A percentile compares a stretch with the other conserved stretches of the same genome.
These are phyloP conservation scores for Metschnikowia vanudenii DNA, from an alignment of 805 yeast genomes.

Conservation along the genomic window DNA sequence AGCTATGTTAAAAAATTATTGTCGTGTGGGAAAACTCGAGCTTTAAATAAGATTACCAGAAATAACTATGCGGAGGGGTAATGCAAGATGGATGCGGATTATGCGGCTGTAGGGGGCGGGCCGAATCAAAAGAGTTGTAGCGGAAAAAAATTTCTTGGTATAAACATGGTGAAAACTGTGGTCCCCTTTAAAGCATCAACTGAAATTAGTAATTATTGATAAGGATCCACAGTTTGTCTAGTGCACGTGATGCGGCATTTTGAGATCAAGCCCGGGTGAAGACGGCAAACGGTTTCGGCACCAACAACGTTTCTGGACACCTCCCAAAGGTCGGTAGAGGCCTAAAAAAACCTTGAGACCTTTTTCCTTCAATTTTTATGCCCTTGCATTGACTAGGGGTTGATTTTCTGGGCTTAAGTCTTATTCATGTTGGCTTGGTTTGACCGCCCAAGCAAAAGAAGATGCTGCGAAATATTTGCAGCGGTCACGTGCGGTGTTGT, in stretches of 20 bases:
- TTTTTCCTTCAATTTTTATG: too few relatives aligned
- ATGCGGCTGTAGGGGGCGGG: conserved; percentile 8
- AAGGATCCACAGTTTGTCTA: conserved; percentile 9
- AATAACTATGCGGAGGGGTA: conserved; percentile 5
- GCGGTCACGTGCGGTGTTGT: conserved; percentile 31
- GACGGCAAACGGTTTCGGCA: not conserved
- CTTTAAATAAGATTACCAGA: not conserved
- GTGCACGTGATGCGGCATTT: conserved; percentile 9
- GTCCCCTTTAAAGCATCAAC: not conserved
- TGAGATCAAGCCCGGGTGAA: not conserved
- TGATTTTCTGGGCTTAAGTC: too few relatives aligned
- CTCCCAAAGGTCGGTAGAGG: too few relatives aligned
- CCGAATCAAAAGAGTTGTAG: not conserved
- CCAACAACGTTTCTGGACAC: too few relatives aligned
- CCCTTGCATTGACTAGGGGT: too few relatives aligned
- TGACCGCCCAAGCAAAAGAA: not conserved
- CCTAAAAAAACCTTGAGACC: too few relatives aligned
- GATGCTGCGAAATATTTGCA: conserved; percentile 20
- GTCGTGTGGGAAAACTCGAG: not conserved
- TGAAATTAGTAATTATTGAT: conserved; percentile 4
- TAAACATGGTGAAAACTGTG: conserved; percentile 6
- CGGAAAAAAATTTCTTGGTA: not conserved
- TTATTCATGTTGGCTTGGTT: too few relatives aligned
- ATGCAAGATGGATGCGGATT: not conserved
- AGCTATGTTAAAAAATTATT: too few relatives aligned